Base-by-base conservation (phyloP, 768 basidiomycete genomes). In the Piloderma croceum region DNA sequence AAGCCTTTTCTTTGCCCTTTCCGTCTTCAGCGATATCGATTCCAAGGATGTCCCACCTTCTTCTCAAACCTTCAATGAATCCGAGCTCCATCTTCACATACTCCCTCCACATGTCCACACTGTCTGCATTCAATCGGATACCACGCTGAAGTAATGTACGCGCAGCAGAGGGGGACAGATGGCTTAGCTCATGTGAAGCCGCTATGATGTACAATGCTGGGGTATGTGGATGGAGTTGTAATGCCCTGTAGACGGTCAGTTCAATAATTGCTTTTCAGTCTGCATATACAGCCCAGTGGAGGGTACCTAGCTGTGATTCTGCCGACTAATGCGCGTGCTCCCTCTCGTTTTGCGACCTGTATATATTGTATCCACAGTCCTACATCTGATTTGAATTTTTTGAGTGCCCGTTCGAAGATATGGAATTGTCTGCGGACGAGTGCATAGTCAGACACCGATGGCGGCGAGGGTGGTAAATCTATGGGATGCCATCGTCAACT, bases 341-440 rank as follows among this genome's bases (percentile, higher is more conserved):
- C 79, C 55, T 90, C 82, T 34, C 77, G 71, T 59, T 88, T 83
- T 1, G 90, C 91, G 17, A 90, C 72, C 42, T 88, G 73, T 35
- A 93, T 80, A 56, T 94, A 96, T 48, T 92, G 83, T 35, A 87
- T 66, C 92, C 92, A 97, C 7, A 93, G 71, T 3, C 73, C 80
- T 5, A 94, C 71, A 57, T 97, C 92, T 7, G 74, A 74, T 52
- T 89, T 90, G 75, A 97, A 96, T 54, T 83, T 86, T 57, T 76
- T 81, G 17, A 92, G 69, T 2, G 89, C 92, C 15, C 92, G 79
- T 59, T 94, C 90, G 50, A 94, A 90, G 42, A 94, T 90, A 46
- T 89, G 83, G 58, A 90, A 83, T 53, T 90, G 85, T 50, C 91
- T 63, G 45, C 84, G 76, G 21, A 88, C 84, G 39, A 96, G 75